Base-by-base conservation (phyloP, 352 stramenopile species). In the Globisporangium uncinulatum region DNA sequence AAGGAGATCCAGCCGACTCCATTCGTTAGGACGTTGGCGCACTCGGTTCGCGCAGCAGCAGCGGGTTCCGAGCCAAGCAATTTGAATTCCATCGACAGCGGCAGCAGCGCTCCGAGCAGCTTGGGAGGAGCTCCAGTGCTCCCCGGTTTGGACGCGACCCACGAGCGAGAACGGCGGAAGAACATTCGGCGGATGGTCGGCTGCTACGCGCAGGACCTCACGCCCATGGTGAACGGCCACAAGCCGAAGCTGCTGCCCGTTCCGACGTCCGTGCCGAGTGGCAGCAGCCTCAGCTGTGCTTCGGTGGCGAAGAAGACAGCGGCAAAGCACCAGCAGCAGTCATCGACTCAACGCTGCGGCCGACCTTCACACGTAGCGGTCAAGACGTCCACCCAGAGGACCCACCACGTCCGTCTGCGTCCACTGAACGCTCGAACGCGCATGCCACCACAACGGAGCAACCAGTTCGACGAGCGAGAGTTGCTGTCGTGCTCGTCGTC, bases 141-240 rank as follows among this genome's bases (percentile, higher is more conserved):
- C 7, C 58, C 50, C 13, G 43, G 41, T 15, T 21, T 61, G 31
- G 45, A 50, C 6, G 24, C 31, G 14, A 50, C 32, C 9, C 61
- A 70, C 17, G 58, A 50, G 1, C 65, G 69, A 24, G 69, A 68
- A 39, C 66, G 75, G 47, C 66, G 71, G 17, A 71, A 67, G 43
- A 51, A 47, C 36, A 54, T 48, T 14, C 57, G 62, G 15, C 69
- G 77, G 46, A 72, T 71, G 54, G 57, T 76, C 53, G 67, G 54
- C 19, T 86, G 74, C 41, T 89, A 89, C 65, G 75, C 76, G 13
- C 76, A 89, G 50, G 79, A 89, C 43, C 61, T 89, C 14, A 76
- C 76, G 5, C 79, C 76, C 13, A 66, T 89, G 15, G 62, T 87
- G 34, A 51, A 81, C 44, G 79, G 76, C 7, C 47, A 62, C 17